Percentiles rank a stretch among this genome's conserved stretches.
These are phyloP conservation scores for Pascua sp. DNA, from an alignment of 1,284 basidiomycete species.

Conservation along the genomic window DNA sequence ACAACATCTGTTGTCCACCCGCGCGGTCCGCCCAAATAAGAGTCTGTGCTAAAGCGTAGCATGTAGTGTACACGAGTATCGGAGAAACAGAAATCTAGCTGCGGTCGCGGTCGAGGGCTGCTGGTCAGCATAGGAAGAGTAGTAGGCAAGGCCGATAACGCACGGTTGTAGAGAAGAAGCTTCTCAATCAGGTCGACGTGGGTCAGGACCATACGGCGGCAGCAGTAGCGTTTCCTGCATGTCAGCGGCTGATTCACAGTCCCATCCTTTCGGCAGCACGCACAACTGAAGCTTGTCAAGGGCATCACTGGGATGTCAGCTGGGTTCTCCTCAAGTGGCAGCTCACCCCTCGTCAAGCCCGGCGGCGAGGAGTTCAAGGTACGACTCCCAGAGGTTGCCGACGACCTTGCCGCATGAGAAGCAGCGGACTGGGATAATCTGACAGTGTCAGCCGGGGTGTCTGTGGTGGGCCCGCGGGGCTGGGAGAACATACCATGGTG, in stretches of 20 bases:
- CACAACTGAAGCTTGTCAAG: conserved; percentile 79
- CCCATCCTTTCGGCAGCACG: conserved; percentile 8
- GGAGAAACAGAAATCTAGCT: conserved; percentile 4
- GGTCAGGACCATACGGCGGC: conserved; percentile 93
- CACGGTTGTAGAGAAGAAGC: conserved; percentile 91
- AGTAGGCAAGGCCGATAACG: conserved; percentile 46
- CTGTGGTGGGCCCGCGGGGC: too few relatives aligned
- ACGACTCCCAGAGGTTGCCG: conserved; percentile 86
- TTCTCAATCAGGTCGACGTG: conserved; percentile 93
- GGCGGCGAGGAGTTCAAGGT: conserved; percentile 70
- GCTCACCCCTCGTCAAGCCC: conserved; percentile 81
- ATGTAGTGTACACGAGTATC: conserved; percentile 10
- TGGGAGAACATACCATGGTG: too few relatives aligned
- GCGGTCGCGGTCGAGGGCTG: conserved; percentile 22
- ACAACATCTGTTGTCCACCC: not conserved
- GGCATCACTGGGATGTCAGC: conserved; percentile 65
- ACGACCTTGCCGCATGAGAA: conserved; percentile 93
- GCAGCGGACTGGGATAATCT: conserved; percentile 52
- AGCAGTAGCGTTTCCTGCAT: conserved; percentile 79
- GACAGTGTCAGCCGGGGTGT: conserved; percentile 3
- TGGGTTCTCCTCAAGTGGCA: not conserved
- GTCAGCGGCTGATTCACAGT: not conserved
- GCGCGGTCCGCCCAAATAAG: not conserved
- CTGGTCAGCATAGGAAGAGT: not conserved
- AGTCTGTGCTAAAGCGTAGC: conserved; percentile 1